Base-by-base conservation (phyloP, 768 basidiomycete genomes). In the Tylopilus sp. region DNA sequence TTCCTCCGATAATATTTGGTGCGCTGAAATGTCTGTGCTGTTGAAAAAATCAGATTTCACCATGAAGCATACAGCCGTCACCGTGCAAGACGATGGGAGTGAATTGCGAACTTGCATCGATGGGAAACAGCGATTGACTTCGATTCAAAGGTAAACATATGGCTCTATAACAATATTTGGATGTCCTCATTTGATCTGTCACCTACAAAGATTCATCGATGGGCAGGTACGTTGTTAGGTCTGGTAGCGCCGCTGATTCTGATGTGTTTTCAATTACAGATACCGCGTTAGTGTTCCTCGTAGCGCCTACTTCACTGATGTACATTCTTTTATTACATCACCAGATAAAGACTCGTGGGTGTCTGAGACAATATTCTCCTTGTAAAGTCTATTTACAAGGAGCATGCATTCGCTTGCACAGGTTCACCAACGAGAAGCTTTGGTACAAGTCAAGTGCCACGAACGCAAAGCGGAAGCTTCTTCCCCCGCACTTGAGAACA, bases 61-160 rank as follows among this genome's bases (percentile, higher is more conserved):
- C 26, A 40, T 35, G 23, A 30, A 26, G 17, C 26, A 3, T 41
- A 50, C 12, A 82, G 79, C 75, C 31, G 73, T 77, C 6, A 68
- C 64, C 0, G 46, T 53, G 3, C 59, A 65, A 17, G 66, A 72
- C 3, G 73, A 80, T 30, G 78, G 75, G 4, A 64, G 61, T 7
- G 78, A 80, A 54, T 58, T 60, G 18, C 73, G 78, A 20, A 73
- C 73, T 0, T 86, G 85, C 53, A 84, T 86, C 13, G 86, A 87
- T 55, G 85, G 85, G n/a, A 87, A 87, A 61, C 85, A 87, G 56
- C 73, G 86, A 28, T 62, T 87, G 53, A 85, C 86, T 0, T 85
- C 85, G 0, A 79, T 87, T 23, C 73, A 75, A 55, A 73, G 76
- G 85, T 86, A 57, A 48, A 13, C 10, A 22, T 25, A 3, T 39